Base-by-base conservation (phyloP, 176 grass and related monocot species). In the Saccharum officinarum region DNA sequence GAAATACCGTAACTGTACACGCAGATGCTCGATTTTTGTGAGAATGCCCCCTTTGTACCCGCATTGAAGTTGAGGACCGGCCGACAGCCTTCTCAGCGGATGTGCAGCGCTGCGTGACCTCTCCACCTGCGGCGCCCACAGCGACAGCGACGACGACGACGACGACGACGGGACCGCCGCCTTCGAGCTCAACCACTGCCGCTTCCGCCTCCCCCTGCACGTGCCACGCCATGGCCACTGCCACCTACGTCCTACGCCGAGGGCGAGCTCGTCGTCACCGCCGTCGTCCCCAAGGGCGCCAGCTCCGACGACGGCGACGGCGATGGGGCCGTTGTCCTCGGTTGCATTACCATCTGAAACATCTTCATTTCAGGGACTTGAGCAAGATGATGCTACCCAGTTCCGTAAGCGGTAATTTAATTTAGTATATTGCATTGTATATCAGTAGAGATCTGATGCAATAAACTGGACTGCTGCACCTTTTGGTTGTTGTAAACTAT, bases 151-250 rank as follows among this genome's bases (percentile, higher is more conserved):
- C n/a, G n/a, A n/a, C 49, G 61, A 16, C 45, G 34, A 6, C 15
- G 65, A 40, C 52, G 88, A 80, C 14, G 89, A 74, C 57, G 78
- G 84, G 26, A 25, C 64, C 63, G 89, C 87, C 36, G 89, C 70
- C 14, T 84, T 95, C 80, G 93, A 95, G 69, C 90, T 95, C 80
- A 86, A 95, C 42, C 87, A 89, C 46, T 95, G 93, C 93, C 89
- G 93, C 12, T 95, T 90, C 80, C 89, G 91, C 77, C 83, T 95
- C 44, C 96, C 88, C 90, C 45, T 92, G 89, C 84, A 95, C 91
- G 23, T 89, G 83, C 59, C 93, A 89, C 52, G 59, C 89, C 60
- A 73, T 95, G 82, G 93, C 93, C 77, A 94, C 93, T 31, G 96
- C 96, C 11, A 80, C 90, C 30, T 98, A 95, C 80, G 74, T 75